phyloP scores from a whole-genome alignment of 139 green algal species.

The Chlamydomonas applanata region DNA sequence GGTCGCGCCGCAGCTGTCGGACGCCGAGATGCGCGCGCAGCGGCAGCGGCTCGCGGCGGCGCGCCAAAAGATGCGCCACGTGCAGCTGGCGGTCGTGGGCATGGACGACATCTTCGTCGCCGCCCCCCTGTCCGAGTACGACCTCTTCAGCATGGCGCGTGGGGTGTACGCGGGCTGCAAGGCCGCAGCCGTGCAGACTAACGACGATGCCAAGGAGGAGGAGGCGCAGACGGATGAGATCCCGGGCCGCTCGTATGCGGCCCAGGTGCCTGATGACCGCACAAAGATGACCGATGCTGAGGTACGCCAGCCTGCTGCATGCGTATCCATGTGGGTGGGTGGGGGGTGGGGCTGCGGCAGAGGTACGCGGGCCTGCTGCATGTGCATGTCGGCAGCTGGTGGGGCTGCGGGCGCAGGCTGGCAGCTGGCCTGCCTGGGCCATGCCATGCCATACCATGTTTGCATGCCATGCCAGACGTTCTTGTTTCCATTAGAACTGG shows the following conservation, averaged over 20 bases:
- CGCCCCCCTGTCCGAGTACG: conserved; percentile 18
- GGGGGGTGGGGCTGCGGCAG: neutral
- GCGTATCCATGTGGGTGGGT: neutral
- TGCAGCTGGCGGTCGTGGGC: conserved; percentile 14
- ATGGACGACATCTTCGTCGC: conserved; percentile 35
- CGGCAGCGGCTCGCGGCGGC: neutral
- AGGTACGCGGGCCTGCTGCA: neutral
- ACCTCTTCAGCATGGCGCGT: conserved; percentile 37
- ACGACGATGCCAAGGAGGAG: conserved; percentile 51
- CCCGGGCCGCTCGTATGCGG: conserved; percentile 4
- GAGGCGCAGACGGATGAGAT: conserved; percentile 58
- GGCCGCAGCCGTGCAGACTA: conserved; percentile 33
- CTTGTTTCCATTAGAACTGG: no score
- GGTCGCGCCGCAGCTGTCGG: conserved; percentile 10
- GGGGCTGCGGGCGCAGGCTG: no score
- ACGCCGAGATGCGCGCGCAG: conserved; percentile 6
- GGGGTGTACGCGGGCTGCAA: conserved; percentile 27
- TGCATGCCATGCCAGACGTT: no score
- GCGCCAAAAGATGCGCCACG: neutral
- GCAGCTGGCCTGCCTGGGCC: no score
- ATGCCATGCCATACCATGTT: no score
- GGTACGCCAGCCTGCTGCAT: neutral
- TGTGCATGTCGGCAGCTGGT: neutral
- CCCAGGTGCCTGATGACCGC: conserved; percentile 27
- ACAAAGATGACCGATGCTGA: conserved; percentile 20